Conservation (phyloP, 768 basidiomycete genomes). For the Amanita muscaria region DNA sequence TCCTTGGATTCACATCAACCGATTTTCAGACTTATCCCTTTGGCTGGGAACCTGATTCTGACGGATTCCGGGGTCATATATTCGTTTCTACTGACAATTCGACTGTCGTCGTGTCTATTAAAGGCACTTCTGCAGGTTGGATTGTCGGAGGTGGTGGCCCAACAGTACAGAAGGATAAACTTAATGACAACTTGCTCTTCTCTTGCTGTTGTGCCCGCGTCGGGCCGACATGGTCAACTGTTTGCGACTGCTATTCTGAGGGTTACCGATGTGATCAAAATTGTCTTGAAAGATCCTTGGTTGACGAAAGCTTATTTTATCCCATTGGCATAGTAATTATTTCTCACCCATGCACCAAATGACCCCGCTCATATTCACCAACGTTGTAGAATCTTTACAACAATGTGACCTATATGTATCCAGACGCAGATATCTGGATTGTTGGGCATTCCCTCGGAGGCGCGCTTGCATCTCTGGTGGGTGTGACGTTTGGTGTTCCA, state of each 20-base stretch:
- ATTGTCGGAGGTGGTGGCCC: constrained; percentile 66
- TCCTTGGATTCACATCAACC: background rate
- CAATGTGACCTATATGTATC: constrained; percentile 87
- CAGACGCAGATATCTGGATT: constrained; percentile 83
- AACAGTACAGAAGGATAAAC: constrained; percentile 81
- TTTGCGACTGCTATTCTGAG: constrained; percentile 80
- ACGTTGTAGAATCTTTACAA: constrained; percentile 75
- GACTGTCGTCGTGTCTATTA: constrained; percentile 82
- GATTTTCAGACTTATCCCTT: constrained; percentile 52
- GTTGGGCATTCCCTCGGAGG: constrained; percentile 82
- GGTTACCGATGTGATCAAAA: constrained; percentile 68
- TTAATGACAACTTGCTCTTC: constrained; percentile 93
- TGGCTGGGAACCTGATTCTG: constrained; percentile 86
- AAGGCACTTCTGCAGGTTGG: constrained; percentile 83
- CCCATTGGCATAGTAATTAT: constrained; percentile 67
- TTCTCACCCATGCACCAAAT: background rate
- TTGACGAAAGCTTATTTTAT: constrained; percentile 83
- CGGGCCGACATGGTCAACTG: constrained; percentile 90
- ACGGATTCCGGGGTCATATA: constrained; percentile 87
- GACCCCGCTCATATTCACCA: background rate
- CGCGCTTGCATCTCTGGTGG: constrained; percentile 73
- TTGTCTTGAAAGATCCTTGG: constrained; percentile 72
- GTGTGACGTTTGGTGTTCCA: constrained; percentile 86
- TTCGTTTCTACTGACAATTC: constrained; percentile 80
- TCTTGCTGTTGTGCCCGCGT: constrained; percentile 94